Evolutionary conservation across 768 basidiomycete genomes (phyloP).

Genomic region (Termitomyces sp.): DNA sequence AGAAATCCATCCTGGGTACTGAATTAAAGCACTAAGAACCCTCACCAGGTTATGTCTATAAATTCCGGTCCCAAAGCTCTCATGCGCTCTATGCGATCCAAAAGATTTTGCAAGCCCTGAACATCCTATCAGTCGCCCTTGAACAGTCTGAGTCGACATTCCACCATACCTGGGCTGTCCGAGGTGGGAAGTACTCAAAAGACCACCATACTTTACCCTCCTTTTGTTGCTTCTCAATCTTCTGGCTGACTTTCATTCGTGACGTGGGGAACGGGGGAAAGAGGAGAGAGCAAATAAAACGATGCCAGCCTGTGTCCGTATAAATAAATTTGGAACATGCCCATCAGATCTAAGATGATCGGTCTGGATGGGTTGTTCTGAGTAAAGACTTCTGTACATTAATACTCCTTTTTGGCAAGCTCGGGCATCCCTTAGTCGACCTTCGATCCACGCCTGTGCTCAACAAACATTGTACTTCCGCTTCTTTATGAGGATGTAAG

Average conservation of each 20-base stretch:
- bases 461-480: background rate
- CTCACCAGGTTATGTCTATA: conserved; percentile 93
- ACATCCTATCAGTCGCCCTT: conserved; percentile 1
- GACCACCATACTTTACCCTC: conserved; percentile 95
- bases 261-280: conserved; percentile 12
- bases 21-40: conserved; percentile 1
- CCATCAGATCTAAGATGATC: conserved; percentile 16
- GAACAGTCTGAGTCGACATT: background rate
- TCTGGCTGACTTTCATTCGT: conserved; percentile 91
- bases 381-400: background rate
- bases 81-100: conserved; percentile 99
- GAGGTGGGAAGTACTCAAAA: conserved; percentile 97
- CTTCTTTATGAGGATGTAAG: background rate
- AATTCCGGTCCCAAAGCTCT: conserved; percentile 92
- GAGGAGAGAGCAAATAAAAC: conserved; percentile 7
- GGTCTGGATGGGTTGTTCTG: background rate
- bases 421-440: conserved; percentile 1
- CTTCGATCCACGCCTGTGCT: background rate
- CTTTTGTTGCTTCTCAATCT: conserved; percentile 80
- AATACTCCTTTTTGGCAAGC: background rate
- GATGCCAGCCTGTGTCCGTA: conserved; percentile 3
- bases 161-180: conserved; percentile 80
- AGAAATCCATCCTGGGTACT: background rate
- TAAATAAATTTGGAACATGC: conserved; percentile 17
- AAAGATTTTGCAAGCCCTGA: conserved; percentile 89